phyloP scores from a whole-genome alignment of 73 alveolate species.

The Tetrahymena borealis region DNA sequence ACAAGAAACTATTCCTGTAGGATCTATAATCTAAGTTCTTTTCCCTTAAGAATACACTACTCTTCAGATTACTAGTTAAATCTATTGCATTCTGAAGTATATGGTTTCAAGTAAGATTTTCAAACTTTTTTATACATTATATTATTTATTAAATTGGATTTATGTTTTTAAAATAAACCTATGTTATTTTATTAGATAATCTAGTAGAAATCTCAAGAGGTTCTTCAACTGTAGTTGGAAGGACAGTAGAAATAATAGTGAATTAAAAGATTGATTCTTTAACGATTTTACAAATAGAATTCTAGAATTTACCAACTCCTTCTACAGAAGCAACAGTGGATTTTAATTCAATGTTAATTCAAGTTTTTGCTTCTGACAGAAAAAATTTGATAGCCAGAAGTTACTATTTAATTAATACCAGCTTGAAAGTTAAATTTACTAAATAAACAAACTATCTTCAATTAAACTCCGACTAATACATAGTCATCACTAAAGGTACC shows the following conservation, averaged over 20 bases:
- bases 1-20: not conserved
- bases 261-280: not conserved
- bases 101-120: not conserved
- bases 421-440: not conserved
- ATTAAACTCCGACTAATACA: not conserved
- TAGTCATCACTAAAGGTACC: not conserved
- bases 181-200: not conserved
- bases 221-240: not conserved
- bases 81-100: not conserved
- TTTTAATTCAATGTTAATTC: not conserved
- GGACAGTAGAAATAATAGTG: not conserved
- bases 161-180: not conserved
- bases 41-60: not conserved
- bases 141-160: not conserved
- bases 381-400: not conserved
- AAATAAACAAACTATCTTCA: not conserved
- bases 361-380: not conserved
- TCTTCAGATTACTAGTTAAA: not conserved
- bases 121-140: not conserved
- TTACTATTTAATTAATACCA: not conserved
- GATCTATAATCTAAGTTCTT: not conserved
- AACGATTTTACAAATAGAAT: not conserved
- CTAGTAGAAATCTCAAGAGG: not conserved
- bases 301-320: not conserved
- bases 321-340: not conserved